These are phyloP conservation scores for Eleusine coracana DNA, from an alignment of 176 grass and related monocot species.

Conservation along the genomic window DNA sequence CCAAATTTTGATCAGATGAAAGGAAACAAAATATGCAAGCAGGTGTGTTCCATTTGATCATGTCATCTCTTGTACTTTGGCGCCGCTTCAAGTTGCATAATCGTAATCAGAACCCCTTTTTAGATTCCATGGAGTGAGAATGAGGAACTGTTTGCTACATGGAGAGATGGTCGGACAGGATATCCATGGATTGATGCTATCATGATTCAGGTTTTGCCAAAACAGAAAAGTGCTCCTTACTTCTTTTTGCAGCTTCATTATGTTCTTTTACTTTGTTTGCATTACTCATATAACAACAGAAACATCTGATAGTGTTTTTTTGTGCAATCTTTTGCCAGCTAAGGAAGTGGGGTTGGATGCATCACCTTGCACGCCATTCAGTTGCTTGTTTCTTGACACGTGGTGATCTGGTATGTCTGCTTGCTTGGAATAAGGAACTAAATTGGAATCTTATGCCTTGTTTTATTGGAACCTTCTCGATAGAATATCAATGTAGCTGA, in stretches of 20 bases:
- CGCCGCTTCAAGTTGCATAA: neutral
- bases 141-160: conserved; percentile 72
- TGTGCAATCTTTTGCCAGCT: conserved; percentile 43
- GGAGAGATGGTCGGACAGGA: conserved; percentile 82
- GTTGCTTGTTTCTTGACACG: conserved; percentile 96
- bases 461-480: neutral
- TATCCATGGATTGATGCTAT: conserved; percentile 99
- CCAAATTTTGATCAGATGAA: conserved; percentile 84
- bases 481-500: neutral
- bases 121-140: conserved; percentile 86
- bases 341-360: conserved; percentile 93
- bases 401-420: conserved; percentile 69
- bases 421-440: neutral
- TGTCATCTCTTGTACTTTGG: neutral
- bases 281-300: conserved; percentile 3
- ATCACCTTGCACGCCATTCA: conserved; percentile 95
- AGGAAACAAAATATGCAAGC: conserved; percentile 91
- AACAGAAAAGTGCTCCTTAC: neutral
- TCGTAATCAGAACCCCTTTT: conserved; percentile 4
- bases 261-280: conserved; percentile 5
- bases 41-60: conserved; percentile 40
- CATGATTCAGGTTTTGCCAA: conserved; percentile 79
- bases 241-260: neutral
- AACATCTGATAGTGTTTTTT: conserved; percentile 19
- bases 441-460: neutral